These are phyloP conservation scores for Schizophyllum commune DNA, from an alignment of 1,284 basidiomycete species.

Conservation along the genomic window DNA sequence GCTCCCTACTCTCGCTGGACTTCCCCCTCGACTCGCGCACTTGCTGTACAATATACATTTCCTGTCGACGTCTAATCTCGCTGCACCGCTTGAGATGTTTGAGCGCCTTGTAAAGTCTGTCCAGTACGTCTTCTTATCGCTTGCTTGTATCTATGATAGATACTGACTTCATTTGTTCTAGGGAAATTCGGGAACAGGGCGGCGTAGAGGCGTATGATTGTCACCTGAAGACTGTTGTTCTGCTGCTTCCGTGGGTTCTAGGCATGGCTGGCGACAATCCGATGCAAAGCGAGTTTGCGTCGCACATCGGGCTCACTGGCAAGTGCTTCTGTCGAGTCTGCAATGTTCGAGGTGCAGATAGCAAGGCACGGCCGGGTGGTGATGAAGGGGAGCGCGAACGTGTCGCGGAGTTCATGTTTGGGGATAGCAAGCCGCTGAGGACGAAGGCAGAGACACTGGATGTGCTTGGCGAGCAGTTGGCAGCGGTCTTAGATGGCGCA, in stretches of 20 bases:
- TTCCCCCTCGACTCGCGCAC: slow-evolving; percentile 16
- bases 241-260: slow-evolving; percentile 22
- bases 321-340: slow-evolving; percentile 27
- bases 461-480: slow-evolving; percentile 13
- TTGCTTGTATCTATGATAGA: too few species aligned
- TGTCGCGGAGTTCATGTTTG: slow-evolving; percentile 8
- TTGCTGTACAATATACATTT: slow-evolving; percentile 8
- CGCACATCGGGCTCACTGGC: slow-evolving; percentile 25
- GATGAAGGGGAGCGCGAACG: not conserved
- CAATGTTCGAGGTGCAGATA: slow-evolving; percentile 14
- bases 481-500: slow-evolving; percentile 9
- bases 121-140: slow-evolving; percentile 13
- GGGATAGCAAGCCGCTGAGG: slow-evolving; percentile 6
- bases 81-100: slow-evolving; percentile 30
- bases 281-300: slow-evolving; percentile 30
- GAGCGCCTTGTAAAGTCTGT: slow-evolving; percentile 22
- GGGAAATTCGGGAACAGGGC: slow-evolving; percentile 6
- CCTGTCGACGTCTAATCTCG: slow-evolving; percentile 25
- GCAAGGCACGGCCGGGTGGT: not conserved
- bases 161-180: too few species aligned
- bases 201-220: slow-evolving; percentile 26
- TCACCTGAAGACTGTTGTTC: slow-evolving; percentile 14
- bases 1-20: slow-evolving; percentile 21
- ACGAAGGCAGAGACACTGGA: slow-evolving; percentile 12
- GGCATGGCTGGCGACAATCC: slow-evolving; percentile 31